Evolutionary conservation across 768 basidiomycete genomes (phyloP), one percentile per base, ranked within the genome.

Genomic region (Boletellus ananas): DNA sequence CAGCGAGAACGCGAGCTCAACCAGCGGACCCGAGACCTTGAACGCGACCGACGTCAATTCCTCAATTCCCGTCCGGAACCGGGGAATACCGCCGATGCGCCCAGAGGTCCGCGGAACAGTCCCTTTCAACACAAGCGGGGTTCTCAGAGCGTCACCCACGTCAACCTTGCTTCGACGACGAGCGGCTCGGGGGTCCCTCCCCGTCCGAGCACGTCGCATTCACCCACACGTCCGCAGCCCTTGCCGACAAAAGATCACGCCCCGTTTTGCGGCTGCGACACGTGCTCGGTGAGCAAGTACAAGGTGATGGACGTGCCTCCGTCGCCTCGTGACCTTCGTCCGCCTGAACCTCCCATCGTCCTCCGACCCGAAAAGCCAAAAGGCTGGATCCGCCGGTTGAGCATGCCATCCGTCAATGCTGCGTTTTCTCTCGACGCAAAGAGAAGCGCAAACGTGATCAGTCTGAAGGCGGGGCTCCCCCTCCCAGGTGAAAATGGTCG

Each of bases 301-400:
- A 73, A 69, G 51, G 47, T 50, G 11, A 54, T 62, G 12, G 70
- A 62, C 56, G 41, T 50, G 62, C 12, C 55, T 49, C 52, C 64
- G 18, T 51, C 63, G 17, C 53, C 62, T 37, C 63, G 67, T 20
- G 70, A 74, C 49, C 60, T 74, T 27, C 71, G 73, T 14, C 72
- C 74, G 21, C 72, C 72, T 14, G 71, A 72, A 39, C 66, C 73
- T 23, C 77, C 77, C 5, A 70, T 76, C 41, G 49, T 58, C 2
- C 67, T 79, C n/a, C 78, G 76, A 27, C 64, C 76, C 37, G 78
- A 81, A 46, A 83, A 83, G 57, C 73, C 81, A 9, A 85, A 78
- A 50, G 79, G 85, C 0, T 90, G 88, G 88, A 86, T 90, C 54
- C 72, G 87, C 18, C 72, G 87, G 47, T 63, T 90, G 50, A 90